A percentile compares a stretch with the other conserved stretches of the same genome.
phyloP scores from a whole-genome alignment of 345 rosid genomes.

The Rhizophora apiculata region DNA sequence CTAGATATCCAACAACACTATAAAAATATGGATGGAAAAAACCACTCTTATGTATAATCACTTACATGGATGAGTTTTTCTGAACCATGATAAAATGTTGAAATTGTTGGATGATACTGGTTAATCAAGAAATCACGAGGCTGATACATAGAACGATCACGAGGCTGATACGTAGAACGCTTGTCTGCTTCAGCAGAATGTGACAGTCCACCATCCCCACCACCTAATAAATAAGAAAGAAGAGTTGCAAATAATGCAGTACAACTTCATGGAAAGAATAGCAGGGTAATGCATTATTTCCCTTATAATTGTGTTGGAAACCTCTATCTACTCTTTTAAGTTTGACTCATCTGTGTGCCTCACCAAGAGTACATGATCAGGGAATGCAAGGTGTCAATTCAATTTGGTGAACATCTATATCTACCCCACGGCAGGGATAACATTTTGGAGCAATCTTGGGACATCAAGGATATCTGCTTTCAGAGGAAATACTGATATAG shows the following conservation, averaged over 20 bases:
- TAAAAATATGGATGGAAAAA: slow-evolving; percentile 5
- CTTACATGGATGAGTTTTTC: slow-evolving; percentile 40
- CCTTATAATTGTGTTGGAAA: background rate
- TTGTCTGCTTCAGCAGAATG: slow-evolving; percentile 30
- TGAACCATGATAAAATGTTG: slow-evolving; percentile 16
- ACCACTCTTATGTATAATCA: background rate
- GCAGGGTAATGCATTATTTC: background rate
- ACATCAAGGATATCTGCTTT: too few relatives aligned
- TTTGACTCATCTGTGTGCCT: too few relatives aligned
- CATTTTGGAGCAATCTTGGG: too few relatives aligned
- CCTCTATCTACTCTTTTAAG: background rate
- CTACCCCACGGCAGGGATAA: too few relatives aligned
- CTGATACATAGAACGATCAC: slow-evolving; percentile 37
- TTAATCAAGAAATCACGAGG: slow-evolving; percentile 24
- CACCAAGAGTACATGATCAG: too few relatives aligned
- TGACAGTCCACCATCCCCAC: slow-evolving; percentile 19
- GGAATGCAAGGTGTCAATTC: too few relatives aligned
- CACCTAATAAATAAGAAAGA: slow-evolving; percentile 23
- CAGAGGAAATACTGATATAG: too few relatives aligned
- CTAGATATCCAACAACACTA: background rate
- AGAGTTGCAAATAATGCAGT: background rate
- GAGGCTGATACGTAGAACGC: slow-evolving; percentile 39
- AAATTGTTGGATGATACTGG: slow-evolving; percentile 23
- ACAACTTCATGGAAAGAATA: background rate
- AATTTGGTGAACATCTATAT: too few relatives aligned